A percentile compares a stretch with the other conserved stretches of the same genome.
phyloP scores from a whole-genome alignment of 164 flowering plant genomes.

The Magnolia kwangsiensis region DNA sequence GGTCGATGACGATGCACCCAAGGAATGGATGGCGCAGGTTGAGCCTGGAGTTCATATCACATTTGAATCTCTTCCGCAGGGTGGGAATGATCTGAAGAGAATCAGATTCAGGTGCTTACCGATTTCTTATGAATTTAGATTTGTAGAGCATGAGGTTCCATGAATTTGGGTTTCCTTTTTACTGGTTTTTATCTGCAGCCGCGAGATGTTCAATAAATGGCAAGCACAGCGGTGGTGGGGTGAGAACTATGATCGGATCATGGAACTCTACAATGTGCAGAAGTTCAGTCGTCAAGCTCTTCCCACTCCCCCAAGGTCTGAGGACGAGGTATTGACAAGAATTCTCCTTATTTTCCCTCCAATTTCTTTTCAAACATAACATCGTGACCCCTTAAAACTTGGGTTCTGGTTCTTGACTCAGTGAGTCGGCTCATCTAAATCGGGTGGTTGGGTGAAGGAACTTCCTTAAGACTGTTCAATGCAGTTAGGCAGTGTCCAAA shows the following conservation, averaged over 20 bases:
- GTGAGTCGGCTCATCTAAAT: no score
- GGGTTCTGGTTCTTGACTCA: no score
- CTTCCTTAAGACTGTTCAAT: no score
- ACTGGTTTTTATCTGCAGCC: constrained; percentile 44
- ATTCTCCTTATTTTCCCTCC: neutral
- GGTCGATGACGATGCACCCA: constrained; percentile 74
- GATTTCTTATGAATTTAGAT: neutral
- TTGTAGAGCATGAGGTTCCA: neutral
- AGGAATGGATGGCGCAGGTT: constrained; percentile 98
- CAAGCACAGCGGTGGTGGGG: constrained; percentile 99
- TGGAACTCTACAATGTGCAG: constrained; percentile 97
- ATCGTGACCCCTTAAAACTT: no score
- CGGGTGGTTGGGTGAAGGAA: no score
- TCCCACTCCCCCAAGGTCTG: constrained; percentile 76
- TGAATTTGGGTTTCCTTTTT: neutral
- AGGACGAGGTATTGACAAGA: constrained; percentile 62
- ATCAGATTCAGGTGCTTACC: constrained; percentile 75
- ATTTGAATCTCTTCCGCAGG: constrained; percentile 82
- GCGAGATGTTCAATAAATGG: constrained; percentile 95
- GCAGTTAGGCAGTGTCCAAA: no score
- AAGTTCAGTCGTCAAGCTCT: constrained; percentile 89
- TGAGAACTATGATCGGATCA: constrained; percentile 85
- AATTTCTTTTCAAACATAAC: neutral
- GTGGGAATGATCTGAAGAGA: constrained; percentile 91
- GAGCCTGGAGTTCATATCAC: constrained; percentile 99